Evolutionary conservation across 495 filamentous ascomycete species (phyloP).

Genomic region (Geoglossum glabrum): DNA sequence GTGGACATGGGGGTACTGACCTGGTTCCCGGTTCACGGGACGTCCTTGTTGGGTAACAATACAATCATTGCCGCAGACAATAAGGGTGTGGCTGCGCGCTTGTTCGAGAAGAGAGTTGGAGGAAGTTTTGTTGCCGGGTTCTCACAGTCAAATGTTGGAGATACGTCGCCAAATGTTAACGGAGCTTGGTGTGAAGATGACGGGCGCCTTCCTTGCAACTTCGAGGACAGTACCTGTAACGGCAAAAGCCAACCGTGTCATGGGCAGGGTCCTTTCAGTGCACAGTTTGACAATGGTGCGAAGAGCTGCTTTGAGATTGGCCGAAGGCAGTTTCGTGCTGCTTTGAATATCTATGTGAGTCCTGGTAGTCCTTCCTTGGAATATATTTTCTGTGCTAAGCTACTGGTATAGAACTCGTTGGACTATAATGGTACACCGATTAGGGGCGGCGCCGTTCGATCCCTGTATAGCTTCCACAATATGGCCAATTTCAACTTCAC

Average conservation of each 20-base stretch:
- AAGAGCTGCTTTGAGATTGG: slow-evolving; percentile 25
- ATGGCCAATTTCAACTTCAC: slow-evolving; percentile 55
- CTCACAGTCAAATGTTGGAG: slow-evolving; percentile 84
- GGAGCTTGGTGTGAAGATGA: slow-evolving; percentile 33
- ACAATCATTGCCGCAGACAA: slow-evolving; percentile 86
- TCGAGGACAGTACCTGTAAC: slow-evolving; percentile 37
- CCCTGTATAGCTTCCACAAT: slow-evolving; percentile 20
- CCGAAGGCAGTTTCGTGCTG: slow-evolving; percentile 17
- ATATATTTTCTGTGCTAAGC: not conserved
- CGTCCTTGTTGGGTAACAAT: slow-evolving; percentile 81
- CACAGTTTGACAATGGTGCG: slow-evolving; percentile 23
- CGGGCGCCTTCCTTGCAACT: slow-evolving; percentile 16
- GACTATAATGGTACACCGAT: slow-evolving; percentile 12
- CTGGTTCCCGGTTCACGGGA: slow-evolving; percentile 92
- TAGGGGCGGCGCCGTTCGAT: slow-evolving; percentile 15
- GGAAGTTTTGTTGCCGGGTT: slow-evolving; percentile 81
- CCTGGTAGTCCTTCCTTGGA: not conserved
- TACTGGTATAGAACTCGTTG: not conserved
- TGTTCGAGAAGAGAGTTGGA: slow-evolving; percentile 57
- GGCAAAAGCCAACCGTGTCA: slow-evolving; percentile 62
- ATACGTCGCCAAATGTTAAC: slow-evolving; percentile 74
- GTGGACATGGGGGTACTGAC: slow-evolving; percentile 65
- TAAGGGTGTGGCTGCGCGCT: slow-evolving; percentile 78
- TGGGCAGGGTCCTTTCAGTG: slow-evolving; percentile 67
- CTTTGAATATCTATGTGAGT: slow-evolving; percentile 13